Evolutionary conservation across 495 filamentous ascomycete genomes (phyloP).

Genomic region (Choiromyces venosus): DNA sequence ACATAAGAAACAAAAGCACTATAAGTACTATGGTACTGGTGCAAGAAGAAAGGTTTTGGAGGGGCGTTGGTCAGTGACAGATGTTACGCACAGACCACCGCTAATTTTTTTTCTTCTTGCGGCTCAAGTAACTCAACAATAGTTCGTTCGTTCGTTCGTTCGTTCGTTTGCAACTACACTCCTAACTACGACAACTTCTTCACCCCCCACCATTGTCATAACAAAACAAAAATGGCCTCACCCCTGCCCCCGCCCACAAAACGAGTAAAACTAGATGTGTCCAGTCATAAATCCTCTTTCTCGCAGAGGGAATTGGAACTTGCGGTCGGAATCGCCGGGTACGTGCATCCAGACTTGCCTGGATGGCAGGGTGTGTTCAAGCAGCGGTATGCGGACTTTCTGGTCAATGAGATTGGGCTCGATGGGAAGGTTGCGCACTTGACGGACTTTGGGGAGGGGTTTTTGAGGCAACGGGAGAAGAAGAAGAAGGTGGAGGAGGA

Average conservation of each 20-base stretch:
- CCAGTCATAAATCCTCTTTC: conserved; percentile 8
- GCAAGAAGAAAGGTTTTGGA: no score
- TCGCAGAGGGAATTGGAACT: conserved; percentile 43
- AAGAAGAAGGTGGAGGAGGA: conserved; percentile 14
- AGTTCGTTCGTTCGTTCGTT: background rate
- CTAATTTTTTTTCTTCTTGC: background rate
- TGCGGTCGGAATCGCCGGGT: conserved; percentile 57
- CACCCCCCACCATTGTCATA: background rate
- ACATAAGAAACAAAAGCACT: no score
- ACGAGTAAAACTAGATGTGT: conserved; percentile 8
- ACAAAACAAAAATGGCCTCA: background rate
- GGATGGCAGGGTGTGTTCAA: conserved; percentile 57
- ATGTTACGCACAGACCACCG: background rate
- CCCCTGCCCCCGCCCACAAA: conserved; percentile 18
- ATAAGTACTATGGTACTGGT: no score
- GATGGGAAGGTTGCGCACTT: conserved; percentile 77
- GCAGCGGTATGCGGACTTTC: conserved; percentile 79
- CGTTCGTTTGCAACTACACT: background rate
- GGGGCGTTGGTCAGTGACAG: background rate
- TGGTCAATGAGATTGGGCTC: conserved; percentile 84
- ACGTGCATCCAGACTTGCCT: conserved; percentile 49
- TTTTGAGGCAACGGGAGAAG: conserved; percentile 6
- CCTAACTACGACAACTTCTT: background rate
- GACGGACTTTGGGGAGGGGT: conserved; percentile 44
- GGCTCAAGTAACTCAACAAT: background rate